Evolutionary conservation across 78 protist species (phyloP), one percentile per base, ranked within the genome.

Genomic region (Dictyostelium brefeldianum): DNA sequence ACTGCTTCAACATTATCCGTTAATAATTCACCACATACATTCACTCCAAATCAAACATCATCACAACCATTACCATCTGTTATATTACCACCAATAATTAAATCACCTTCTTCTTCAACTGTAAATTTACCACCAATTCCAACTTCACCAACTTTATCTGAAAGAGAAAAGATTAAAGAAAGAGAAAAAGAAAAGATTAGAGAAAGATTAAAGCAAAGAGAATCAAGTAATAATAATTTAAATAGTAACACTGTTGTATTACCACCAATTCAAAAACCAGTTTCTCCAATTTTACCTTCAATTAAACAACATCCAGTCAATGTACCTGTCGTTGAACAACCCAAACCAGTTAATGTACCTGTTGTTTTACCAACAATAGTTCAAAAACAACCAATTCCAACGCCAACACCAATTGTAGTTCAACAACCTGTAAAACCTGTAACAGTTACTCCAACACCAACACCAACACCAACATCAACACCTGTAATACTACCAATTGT

Each of bases 181-280:
- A 74, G 93, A 78, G 93, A 87, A 64, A 87, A 64, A 22, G 93
- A 87, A 77, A 87, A 87, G 84, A 87, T 87, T 20, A 87, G 84
- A 77, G 93, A 87, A 50, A 77, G 62, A 29, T 48, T 74, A 36
- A 87, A 77, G 22, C 93, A 78, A 64, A 87, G 93, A 87, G 93
- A 87, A 64, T 31, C 65, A 17, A 20, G 51, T 27, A 54, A n/a
- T 31, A 73, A 79, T 41, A 78, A 64, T 53, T 29, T 48, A 50
- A n/a, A 14, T 25, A n/a, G 15, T 36, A 20, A 22, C 15, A 78
- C 59, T 8, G 87, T 80, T n/a, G n/a, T 25, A 6, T 62, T 80
- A 47, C 87, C 87, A 80, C 41, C 67, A 56, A 56, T 56, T 10
- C 12, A 43, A 15, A 31, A 51, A 56, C 82, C 91, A 56, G n/a